Evolutionary conservation across 441 rosid genomes (phyloP).

Genomic region (Eruca vesicaria): DNA sequence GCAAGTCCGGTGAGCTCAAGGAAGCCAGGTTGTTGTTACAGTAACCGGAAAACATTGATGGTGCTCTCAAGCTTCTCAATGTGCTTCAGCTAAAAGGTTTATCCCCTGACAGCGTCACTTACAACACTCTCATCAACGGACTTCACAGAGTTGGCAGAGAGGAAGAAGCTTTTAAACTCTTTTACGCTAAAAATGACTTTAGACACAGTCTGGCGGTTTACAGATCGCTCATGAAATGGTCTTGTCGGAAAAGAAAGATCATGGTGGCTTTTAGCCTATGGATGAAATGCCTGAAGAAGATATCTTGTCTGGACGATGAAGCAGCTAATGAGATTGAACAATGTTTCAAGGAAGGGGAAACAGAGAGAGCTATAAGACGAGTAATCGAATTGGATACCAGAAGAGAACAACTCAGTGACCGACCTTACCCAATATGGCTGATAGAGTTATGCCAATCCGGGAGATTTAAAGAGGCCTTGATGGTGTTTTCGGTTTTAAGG

Average conservation of each 20-base stretch:
- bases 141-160: conserved; percentile 56
- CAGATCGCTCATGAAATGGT: conserved; percentile 76
- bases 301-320: conserved; percentile 43
- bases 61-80: conserved; percentile 65
- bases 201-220: conserved; percentile 46
- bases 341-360: conserved; percentile 55
- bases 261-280: conserved; percentile 61
- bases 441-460: conserved; percentile 72
- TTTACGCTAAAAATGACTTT: conserved; percentile 53
- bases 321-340: conserved; percentile 46
- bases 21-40: conserved; percentile 60
- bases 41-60: conserved; percentile 68
- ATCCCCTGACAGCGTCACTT: conserved; percentile 69
- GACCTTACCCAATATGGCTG: conserved; percentile 68
- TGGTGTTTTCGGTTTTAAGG: conserved; percentile 55
- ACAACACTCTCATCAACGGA: conserved; percentile 77
- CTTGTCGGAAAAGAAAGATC: conserved; percentile 61
- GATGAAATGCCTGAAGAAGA: conserved; percentile 60
- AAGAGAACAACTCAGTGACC: conserved; percentile 46
- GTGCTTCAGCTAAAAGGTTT: conserved; percentile 64
- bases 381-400: conserved; percentile 56
- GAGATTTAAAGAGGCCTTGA: conserved; percentile 55
- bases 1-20: conserved; percentile 67
- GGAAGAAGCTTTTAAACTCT: conserved; percentile 54
- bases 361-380: conserved; percentile 55